Percentiles rank a stretch among this genome's conserved stretches.
Evolutionary conservation across 1,284 basidiomycete genomes (phyloP).

Genomic region (Rhizopogon parksii): DNA sequence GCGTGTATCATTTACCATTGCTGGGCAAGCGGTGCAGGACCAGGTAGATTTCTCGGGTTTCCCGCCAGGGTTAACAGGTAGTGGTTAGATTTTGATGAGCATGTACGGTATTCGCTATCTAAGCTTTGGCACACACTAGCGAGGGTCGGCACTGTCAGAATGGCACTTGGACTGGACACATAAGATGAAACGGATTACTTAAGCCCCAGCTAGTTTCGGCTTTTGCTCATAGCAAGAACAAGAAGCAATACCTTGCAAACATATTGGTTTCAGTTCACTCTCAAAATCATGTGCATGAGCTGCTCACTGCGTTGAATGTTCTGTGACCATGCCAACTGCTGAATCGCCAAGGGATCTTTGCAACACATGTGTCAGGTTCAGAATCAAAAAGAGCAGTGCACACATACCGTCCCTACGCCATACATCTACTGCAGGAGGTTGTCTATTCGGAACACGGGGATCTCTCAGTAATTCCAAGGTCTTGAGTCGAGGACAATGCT

Average conservation of each 20-base stretch:
- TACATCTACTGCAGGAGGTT: background rate
- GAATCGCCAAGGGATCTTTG: conserved; percentile 1
- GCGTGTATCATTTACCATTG: conserved; percentile 71
- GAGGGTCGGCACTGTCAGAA: background rate
- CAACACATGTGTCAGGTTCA: background rate
- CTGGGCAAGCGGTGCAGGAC: conserved; percentile 73
- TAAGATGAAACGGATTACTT: no score
- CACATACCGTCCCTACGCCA: background rate
- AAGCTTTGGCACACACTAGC: background rate
- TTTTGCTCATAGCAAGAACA: background rate
- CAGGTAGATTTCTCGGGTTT: conserved; percentile 94
- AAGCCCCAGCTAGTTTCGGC: no score
- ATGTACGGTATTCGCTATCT: conserved; percentile 10
- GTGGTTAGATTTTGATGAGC: conserved; percentile 5
- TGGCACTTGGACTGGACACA: background rate
- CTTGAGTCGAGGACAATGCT: conserved; percentile 1
- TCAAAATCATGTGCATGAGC: background rate
- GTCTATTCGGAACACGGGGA: background rate
- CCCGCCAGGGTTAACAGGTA: conserved; percentile 69
- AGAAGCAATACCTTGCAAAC: background rate
- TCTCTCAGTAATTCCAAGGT: background rate
- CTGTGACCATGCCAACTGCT: background rate
- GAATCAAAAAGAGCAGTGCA: no score
- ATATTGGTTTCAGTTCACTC: background rate
- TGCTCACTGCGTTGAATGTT: background rate